Evolutionary conservation across 1,284 basidiomycete species (phyloP).

Genomic region (Microbotryum silenes-acaulis): DNA sequence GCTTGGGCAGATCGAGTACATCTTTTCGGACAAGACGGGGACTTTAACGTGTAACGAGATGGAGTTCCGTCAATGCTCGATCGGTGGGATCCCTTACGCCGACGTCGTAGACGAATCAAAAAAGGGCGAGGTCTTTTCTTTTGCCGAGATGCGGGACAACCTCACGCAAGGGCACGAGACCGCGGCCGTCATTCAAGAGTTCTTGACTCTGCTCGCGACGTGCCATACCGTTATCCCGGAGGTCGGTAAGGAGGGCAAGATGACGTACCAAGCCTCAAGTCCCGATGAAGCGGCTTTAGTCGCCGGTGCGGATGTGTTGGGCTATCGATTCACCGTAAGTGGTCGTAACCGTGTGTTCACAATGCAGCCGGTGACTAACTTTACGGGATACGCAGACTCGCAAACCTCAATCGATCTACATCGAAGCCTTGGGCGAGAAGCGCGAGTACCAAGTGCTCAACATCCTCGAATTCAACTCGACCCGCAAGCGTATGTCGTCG

Average conservation of each 20-base stretch:
- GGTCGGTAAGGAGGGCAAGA: slow-evolving; percentile 57
- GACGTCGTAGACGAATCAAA: slow-evolving; percentile 78
- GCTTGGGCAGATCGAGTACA: slow-evolving; percentile 96
- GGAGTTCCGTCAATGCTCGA: slow-evolving; percentile 89
- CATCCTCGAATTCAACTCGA: slow-evolving; percentile 98
- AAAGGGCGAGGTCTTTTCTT: slow-evolving; percentile 49
- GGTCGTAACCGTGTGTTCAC: background rate
- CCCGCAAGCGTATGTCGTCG: slow-evolving; percentile 95
- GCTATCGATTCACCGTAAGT: slow-evolving; percentile 86
- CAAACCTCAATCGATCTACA: slow-evolving; percentile 89
- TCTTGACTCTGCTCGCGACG: slow-evolving; percentile 82
- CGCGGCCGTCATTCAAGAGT: slow-evolving; percentile 64
- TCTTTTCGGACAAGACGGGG: slow-evolving; percentile 98
- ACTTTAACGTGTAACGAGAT: slow-evolving; percentile 94
- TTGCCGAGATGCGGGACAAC: slow-evolving; percentile 41
- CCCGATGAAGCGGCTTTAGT: slow-evolving; percentile 97
- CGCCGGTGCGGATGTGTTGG: slow-evolving; percentile 82
- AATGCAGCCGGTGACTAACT: background rate
- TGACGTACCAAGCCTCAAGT: slow-evolving; percentile 87
- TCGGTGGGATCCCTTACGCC: slow-evolving; percentile 82
- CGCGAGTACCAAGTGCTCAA: slow-evolving; percentile 89
- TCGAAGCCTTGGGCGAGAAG: slow-evolving; percentile 64
- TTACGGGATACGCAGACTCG: slow-evolving; percentile 56
- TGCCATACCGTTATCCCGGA: slow-evolving; percentile 99
- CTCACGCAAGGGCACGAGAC: slow-evolving; percentile 41